Conservation (phyloP, 75 land plant species). For the Pinus albicaulis region DNA sequence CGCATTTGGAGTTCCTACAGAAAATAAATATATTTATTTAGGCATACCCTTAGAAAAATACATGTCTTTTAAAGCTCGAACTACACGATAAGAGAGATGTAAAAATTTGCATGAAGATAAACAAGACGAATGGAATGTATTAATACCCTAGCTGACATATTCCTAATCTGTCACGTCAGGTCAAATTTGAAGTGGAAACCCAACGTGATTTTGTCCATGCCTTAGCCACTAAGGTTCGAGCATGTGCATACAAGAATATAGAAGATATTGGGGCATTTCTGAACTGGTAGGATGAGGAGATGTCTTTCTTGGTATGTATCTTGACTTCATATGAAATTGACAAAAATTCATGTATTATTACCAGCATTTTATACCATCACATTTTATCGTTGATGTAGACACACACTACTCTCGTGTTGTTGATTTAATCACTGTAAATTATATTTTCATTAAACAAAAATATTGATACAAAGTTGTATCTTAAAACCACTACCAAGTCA, state of each 20-base stretch:
- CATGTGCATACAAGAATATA: constrained; percentile 64
- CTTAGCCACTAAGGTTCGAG: constrained; percentile 89
- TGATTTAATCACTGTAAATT: background rate
- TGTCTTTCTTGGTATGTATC: constrained; percentile 89
- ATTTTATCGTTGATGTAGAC: background rate
- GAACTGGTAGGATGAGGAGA: constrained; percentile 97
- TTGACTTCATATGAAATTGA: background rate
- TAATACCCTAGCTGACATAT: background rate
- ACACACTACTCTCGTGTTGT: background rate
- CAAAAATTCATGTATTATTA: background rate
- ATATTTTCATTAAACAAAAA: no score
- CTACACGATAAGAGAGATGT: background rate
- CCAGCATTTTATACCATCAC: background rate
- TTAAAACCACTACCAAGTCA: no score
- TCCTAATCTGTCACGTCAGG: constrained; percentile 67
- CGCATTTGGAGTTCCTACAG: background rate
- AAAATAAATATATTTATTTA: background rate
- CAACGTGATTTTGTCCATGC: constrained; percentile 89
- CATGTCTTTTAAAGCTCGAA: background rate
- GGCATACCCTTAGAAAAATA: background rate
- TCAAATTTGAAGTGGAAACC: constrained; percentile 89
- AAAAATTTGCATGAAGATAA: background rate
- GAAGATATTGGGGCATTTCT: constrained; percentile 88
- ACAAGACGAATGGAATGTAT: background rate
- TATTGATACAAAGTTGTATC: no score